These are phyloP conservation scores for Aspergillus costaricaensis DNA, from an alignment of 2,329 filamentous ascomycete species.

Conservation along the genomic window DNA sequence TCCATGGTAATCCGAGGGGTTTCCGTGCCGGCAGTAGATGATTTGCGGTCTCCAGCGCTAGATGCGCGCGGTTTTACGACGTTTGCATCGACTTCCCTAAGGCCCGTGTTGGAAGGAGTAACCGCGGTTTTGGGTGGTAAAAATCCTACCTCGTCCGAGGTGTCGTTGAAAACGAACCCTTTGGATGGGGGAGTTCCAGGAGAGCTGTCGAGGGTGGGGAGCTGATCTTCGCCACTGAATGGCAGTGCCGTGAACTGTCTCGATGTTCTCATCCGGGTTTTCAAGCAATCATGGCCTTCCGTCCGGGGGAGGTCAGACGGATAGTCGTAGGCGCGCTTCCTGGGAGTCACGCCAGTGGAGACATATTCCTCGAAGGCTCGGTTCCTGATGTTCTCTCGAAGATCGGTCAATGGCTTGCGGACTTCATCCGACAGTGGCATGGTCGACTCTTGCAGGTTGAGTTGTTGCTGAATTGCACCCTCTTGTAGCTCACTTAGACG, in stretches of 20 bases:
- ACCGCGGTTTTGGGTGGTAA: conserved; percentile 30
- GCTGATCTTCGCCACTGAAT: conserved; percentile 33
- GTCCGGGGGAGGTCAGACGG: conserved; percentile 78
- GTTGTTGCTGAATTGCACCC: conserved; percentile 65
- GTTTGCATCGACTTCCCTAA: conserved; percentile 57
- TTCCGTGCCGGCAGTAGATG: neutral
- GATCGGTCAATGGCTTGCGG: conserved; percentile 67
- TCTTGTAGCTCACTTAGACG: conserved; percentile 69
- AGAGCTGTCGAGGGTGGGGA: conserved; percentile 24
- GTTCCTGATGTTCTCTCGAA: conserved; percentile 68
- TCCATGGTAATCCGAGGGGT: conserved; percentile 2
- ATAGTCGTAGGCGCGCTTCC: conserved; percentile 78
- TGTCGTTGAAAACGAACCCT: conserved; percentile 56
- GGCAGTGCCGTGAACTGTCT: conserved; percentile 35
- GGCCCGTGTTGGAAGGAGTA: conserved; percentile 43
- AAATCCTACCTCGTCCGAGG: conserved; percentile 40
- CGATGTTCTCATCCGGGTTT: conserved; percentile 53
- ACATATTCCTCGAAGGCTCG: conserved; percentile 75
- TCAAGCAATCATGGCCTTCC: conserved; percentile 59
- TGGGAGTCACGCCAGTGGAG: conserved; percentile 82
- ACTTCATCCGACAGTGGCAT: conserved; percentile 61
- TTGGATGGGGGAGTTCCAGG: conserved; percentile 50
- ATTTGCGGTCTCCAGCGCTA: conserved; percentile 24
- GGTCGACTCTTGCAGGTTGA: conserved; percentile 61
- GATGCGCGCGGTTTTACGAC: conserved; percentile 38